A percentile compares a stretch with the other conserved stretches of the same genome.
These are phyloP conservation scores for Phylloporus arenicola DNA, from an alignment of 768 basidiomycete species.

Conservation along the genomic window DNA sequence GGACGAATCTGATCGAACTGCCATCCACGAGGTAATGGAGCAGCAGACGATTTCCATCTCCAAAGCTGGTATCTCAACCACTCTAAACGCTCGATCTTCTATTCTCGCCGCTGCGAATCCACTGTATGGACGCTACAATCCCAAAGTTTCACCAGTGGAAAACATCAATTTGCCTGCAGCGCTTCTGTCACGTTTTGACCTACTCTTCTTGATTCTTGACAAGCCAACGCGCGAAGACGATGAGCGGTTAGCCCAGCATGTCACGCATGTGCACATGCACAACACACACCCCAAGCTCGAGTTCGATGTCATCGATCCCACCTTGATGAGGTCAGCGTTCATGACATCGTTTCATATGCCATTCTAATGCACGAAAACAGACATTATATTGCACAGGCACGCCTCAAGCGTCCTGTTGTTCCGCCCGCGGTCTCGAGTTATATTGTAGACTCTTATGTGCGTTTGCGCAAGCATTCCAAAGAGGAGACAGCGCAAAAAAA, in stretches of 20 bases:
- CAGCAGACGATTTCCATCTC: slow-evolving; percentile 99
- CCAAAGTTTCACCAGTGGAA: slow-evolving; percentile 95
- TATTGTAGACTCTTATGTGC: slow-evolving; percentile 93
- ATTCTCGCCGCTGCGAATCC: slow-evolving; percentile 98
- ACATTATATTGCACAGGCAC: slow-evolving; percentile 92
- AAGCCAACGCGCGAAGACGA: slow-evolving; percentile 94
- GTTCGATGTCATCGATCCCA: slow-evolving; percentile 78
- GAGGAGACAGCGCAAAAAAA: slow-evolving; percentile 86
- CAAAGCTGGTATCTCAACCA: slow-evolving; percentile 98
- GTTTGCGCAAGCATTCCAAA: slow-evolving; percentile 87
- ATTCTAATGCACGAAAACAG: slow-evolving; percentile 35
- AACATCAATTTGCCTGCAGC: slow-evolving; percentile 99
- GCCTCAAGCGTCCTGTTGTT: slow-evolving; percentile 84
- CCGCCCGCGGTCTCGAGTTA: slow-evolving; percentile 85
- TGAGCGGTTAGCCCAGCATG: slow-evolving; percentile 92
- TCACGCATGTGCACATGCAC: slow-evolving; percentile 98
- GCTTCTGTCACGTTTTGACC: slow-evolving; percentile 90
- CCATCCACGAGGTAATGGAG: slow-evolving; percentile 99
- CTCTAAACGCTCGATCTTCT: slow-evolving; percentile 94
- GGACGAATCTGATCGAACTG: slow-evolving; percentile 96
- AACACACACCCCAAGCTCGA: slow-evolving; percentile 83
- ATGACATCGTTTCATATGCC: neutral
- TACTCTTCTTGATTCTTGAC: slow-evolving; percentile 94
- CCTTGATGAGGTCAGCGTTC: slow-evolving; percentile 70
- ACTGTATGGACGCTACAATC: slow-evolving; percentile 95